These are phyloP conservation scores for Penicillium hesseltinei DNA, from an alignment of 2,329 filamentous ascomycete genomes.

Conservation along the genomic window DNA sequence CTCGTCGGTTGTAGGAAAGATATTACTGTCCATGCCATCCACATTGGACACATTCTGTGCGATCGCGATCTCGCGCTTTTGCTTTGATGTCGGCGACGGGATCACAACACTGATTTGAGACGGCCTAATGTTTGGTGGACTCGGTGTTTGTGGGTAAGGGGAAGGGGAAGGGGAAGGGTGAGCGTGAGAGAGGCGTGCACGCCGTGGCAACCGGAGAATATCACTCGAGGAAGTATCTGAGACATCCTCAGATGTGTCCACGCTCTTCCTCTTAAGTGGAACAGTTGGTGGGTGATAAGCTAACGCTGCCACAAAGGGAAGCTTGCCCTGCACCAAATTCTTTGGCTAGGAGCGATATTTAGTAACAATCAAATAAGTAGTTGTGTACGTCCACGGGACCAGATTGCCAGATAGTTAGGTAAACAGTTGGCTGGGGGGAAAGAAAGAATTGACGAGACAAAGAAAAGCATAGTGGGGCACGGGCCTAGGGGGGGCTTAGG, in stretches of 20 bases:
- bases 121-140: not conserved
- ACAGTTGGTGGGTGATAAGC: constrained; percentile 17
- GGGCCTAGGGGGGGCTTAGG: not conserved
- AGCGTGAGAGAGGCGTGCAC: not conserved
- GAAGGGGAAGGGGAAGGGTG: not conserved
- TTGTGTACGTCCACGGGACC: too few species aligned
- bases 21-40: not conserved
- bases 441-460: not conserved
- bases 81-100: not conserved
- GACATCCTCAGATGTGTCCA: not conserved
- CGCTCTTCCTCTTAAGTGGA: not conserved
- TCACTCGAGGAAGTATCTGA: constrained; percentile 1
- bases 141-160: not conserved
- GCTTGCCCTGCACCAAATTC: not conserved
- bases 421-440: not conserved
- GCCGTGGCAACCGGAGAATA: not conserved
- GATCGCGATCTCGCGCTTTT: not conserved
- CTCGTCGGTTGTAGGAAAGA: constrained; percentile 1
- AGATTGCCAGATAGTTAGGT: not conserved
- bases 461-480: not conserved
- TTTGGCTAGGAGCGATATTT: not conserved
- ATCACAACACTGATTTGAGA: constrained; percentile 5
- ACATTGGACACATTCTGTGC: not conserved
- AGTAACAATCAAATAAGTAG: not conserved
- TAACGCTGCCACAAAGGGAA: constrained; percentile 11